Evolutionary conservation across 2,329 filamentous ascomycete genomes (phyloP), one percentile per base, ranked within the genome.

Genomic region (Aureobasidium musti): DNA sequence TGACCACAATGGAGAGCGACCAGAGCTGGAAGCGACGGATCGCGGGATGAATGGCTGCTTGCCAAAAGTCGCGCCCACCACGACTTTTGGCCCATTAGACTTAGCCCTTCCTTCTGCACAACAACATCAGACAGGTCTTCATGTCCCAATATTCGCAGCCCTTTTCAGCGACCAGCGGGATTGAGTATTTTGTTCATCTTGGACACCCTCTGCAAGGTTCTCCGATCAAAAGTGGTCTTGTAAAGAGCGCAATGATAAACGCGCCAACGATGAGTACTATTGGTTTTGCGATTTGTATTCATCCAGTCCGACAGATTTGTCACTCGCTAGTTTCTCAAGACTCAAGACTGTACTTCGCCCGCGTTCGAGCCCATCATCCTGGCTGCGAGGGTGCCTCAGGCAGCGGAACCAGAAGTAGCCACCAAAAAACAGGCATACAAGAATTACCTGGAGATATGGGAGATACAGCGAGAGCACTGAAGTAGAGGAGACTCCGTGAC

Each of bases 381-480:
- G 41, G 13, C 41, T 37, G 19, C 28, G 41, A 28, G 14, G 41
- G 26, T n/a, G 43, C 8, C 23, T 50, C 5, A 14, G 33, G 59
- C 11, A 19, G 13, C 59, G 59, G 6, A n/a, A 13, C 41, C 43
- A 63, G 59, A 52, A 7, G 35, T 14, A 63, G 33, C 59, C 59
- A 52, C 59, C 43, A 30, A 13, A 50, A 10, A 52, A 13, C 0
- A 63, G 59, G 4, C 28, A 37, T 14, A 52, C 11, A 21, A 63
- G 23, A 30, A 49, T 10, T 7, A 50, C 30, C 45, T 50, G 59
- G 8, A 63, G 8, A 50, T 41, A 50, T 8, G 4, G 23, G 21
- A 21, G 11, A 6, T 49, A 35, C 6, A 45, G 4, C 5, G 19
- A 35, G 26, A n/a, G 6, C 17, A 17, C n/a, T n/a, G 5, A 1